Evolutionary conservation across 257 asterid genomes (phyloP).

Genomic region (Lantana camara): DNA sequence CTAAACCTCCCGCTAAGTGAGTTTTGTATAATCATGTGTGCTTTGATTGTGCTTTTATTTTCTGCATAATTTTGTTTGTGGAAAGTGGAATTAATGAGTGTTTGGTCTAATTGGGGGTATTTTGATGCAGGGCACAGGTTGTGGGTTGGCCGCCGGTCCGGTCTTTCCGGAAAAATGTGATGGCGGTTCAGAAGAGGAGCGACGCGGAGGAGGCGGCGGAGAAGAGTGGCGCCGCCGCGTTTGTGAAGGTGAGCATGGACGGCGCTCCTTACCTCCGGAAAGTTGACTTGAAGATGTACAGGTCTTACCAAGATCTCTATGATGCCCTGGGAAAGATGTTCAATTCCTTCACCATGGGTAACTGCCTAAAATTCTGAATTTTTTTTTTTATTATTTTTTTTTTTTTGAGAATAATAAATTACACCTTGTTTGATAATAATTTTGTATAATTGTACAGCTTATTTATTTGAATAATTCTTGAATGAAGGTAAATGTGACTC

Average conservation of each 20-base stretch:
- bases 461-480: too few relatives aligned
- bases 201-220: conserved; percentile 42
- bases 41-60: not conserved
- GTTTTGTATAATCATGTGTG: not conserved
- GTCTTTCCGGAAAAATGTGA: conserved; percentile 60
- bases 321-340: conserved; percentile 78
- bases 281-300: conserved; percentile 73
- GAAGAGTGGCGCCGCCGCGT: conserved; percentile 39
- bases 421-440: too few relatives aligned
- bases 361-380: not conserved
- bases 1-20: conserved; percentile 71
- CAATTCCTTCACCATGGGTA: conserved; percentile 67
- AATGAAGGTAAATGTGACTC: conserved; percentile 60
- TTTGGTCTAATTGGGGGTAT: too few relatives aligned
- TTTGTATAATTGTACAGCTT: not conserved
- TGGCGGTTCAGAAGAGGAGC: conserved; percentile 51
- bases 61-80: not conserved
- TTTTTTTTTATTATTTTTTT: too few relatives aligned
- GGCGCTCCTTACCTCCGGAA: conserved; percentile 93
- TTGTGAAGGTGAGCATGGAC: conserved; percentile 85
- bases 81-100: too few relatives aligned
- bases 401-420: too few relatives aligned
- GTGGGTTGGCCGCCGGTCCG: conserved; percentile 96
- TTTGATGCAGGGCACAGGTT: conserved; percentile 86
- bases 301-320: conserved; percentile 60